phyloP scores from a whole-genome alignment of 192 early-diverging fungal genomes.

The Lunasporangiospora selenospora region DNA sequence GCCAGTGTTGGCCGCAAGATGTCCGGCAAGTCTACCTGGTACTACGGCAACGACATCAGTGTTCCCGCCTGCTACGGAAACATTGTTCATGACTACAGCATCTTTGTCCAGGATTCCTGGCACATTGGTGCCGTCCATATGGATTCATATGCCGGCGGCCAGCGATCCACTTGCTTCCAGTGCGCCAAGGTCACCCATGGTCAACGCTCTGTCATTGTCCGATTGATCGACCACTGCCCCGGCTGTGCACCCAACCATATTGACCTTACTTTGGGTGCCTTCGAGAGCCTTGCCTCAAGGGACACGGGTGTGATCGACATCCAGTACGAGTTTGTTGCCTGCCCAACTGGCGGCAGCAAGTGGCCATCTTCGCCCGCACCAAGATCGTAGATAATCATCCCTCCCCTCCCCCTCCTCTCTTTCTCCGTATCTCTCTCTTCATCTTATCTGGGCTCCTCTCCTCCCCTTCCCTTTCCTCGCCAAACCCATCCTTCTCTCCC shows the following conservation, averaged over 20 bases:
- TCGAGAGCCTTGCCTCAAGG: conserved; percentile 8
- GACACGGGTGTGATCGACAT: conserved; percentile 16
- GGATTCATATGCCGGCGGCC: background rate
- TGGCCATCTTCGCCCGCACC: conserved; percentile 25
- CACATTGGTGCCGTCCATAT: conserved; percentile 32
- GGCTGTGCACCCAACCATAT: conserved; percentile 15
- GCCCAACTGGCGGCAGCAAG: conserved; percentile 21
- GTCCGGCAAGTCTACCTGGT: conserved; percentile 35
- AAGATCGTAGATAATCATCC: too few relatives aligned
- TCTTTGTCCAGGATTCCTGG: conserved; percentile 25
- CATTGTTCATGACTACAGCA: conserved; percentile 19
- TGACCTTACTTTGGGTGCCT: conserved; percentile 23
- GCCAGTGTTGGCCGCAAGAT: conserved; percentile 8
- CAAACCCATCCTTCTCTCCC: too few relatives aligned
- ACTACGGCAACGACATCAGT: conserved; percentile 30
- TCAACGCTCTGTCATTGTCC: conserved; percentile 15
- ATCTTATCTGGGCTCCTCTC: too few relatives aligned
- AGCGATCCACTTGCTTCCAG: conserved; percentile 19
- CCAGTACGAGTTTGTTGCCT: conserved; percentile 17
- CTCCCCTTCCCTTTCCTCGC: too few relatives aligned
- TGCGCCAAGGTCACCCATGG: conserved; percentile 32
- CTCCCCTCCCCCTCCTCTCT: too few relatives aligned
- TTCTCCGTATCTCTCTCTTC: too few relatives aligned
- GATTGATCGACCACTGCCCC: conserved; percentile 38
- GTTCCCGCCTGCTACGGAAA: conserved; percentile 29